Evolutionary conservation across 345 rosid species (phyloP), one percentile per base, ranked within the genome.

Genomic region (Boechera divaricarpa): DNA sequence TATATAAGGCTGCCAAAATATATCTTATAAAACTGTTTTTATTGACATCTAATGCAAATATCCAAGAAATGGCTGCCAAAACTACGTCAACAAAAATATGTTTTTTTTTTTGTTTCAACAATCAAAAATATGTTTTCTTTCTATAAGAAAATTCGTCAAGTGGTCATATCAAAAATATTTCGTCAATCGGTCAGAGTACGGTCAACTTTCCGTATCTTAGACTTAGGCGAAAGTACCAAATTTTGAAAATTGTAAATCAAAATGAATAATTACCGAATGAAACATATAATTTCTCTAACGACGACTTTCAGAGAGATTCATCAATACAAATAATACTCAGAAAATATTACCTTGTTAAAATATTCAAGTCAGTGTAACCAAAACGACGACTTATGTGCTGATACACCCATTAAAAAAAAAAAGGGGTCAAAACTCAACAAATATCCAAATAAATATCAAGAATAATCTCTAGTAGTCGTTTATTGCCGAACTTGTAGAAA

Each of bases 141-240:
- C 13, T 8, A 39, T n/a, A 38, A 10, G 41, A 51, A 62, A 28
- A 38, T 28, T 72, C 7, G 32, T 57, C 51, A 61, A 60, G 38
- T 1, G 49, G 77, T 52, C 77, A 63, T 44, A 44, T 44, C 48
- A 12, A 24, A 9, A 16, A 48, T 36, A 48, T 24, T 15, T 72
- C 10, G 60, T 59, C 69, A 72, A 62, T 63, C 4, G 62, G 77
- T 54, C 77, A 64, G 57, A 74, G 64, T 32, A 54, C 10, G 56
- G 63, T 74, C 77, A 74, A 74, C 48, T 44, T 64, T 42, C 44
- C 38, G n/a, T 73, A 54, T 12, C 33, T 53, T 53, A 52, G n/a
- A 32, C 33, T 53, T 53, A 52, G n/a, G 42, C 24, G 13, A 63
- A 21, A 63, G 7, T 62, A 39, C 42, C 42, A 48, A n/a, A 13